Conservation (phyloP, 805 yeast species). For the Nematodospora valgi region DNA sequence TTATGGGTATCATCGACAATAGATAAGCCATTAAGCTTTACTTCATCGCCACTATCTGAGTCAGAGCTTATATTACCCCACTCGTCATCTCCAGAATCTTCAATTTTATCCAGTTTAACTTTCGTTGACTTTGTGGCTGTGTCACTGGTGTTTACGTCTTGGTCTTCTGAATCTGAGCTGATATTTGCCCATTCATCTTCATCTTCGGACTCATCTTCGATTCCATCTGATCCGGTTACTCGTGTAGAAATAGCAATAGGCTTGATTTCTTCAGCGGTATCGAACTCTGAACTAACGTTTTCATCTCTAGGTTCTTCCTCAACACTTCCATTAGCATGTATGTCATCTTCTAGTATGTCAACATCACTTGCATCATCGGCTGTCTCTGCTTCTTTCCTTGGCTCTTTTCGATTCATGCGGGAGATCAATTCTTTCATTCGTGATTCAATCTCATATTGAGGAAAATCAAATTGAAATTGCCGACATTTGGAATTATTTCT, state of each 20-base stretch:
- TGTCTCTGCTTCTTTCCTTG: slow-evolving; percentile 3
- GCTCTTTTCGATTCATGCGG: not conserved
- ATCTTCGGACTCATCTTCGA: not conserved
- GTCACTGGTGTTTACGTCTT: too few species aligned
- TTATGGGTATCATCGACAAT: not conserved
- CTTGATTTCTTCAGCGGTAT: not conserved
- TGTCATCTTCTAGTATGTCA: not conserved
- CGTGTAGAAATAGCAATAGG: too few species aligned
- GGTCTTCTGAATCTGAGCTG: too few species aligned
- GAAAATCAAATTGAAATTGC: slow-evolving; percentile 21
- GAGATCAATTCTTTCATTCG: slow-evolving; percentile 10
- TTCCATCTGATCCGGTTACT: too few species aligned
- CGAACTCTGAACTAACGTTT: not conserved
- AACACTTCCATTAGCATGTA: not conserved
- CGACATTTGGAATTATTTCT: slow-evolving; percentile 20
- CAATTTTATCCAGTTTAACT: too few species aligned
- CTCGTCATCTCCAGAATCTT: too few species aligned
- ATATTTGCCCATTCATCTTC: slow-evolving; percentile 1
- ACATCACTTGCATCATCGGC: slow-evolving; percentile 5
- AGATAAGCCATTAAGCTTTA: too few species aligned
- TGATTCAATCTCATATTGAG: slow-evolving; percentile 16
- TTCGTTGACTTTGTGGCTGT: too few species aligned
- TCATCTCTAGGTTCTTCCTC: not conserved
- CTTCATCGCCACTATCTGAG: too few species aligned
- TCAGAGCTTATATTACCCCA: slow-evolving; percentile 4